A percentile compares a stretch with the other conserved stretches of the same genome.
Evolutionary conservation across 805 yeast genomes (phyloP).

Genomic region (Sugiyamaella smithiae): DNA sequence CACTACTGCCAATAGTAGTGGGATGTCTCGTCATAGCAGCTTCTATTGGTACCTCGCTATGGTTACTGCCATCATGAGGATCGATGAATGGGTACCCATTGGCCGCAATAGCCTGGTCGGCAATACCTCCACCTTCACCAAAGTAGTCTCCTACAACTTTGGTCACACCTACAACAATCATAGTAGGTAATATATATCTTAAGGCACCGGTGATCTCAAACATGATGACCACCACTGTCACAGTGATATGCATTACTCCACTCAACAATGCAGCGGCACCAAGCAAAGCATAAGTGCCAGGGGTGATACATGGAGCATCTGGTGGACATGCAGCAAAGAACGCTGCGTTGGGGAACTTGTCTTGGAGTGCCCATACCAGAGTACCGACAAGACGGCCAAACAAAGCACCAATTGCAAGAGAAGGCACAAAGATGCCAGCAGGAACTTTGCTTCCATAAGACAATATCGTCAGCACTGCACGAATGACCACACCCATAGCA

Average conservation of each 20-base stretch:
- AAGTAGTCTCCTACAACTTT: slow-evolving; percentile 71
- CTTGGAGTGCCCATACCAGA: slow-evolving; percentile 41
- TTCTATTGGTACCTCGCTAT: slow-evolving; percentile 47
- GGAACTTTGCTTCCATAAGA: slow-evolving; percentile 71
- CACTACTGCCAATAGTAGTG: slow-evolving; percentile 20
- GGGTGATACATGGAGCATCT: slow-evolving; percentile 64
- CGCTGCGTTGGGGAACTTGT: slow-evolving; percentile 37
- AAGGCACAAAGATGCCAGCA: slow-evolving; percentile 60
- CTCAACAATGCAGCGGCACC: slow-evolving; percentile 96
- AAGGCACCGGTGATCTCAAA: slow-evolving; percentile 93
- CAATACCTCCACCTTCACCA: slow-evolving; percentile 91
- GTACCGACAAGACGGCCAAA: slow-evolving; percentile 54
- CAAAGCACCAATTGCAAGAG: slow-evolving; percentile 61
- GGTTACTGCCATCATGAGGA: slow-evolving; percentile 29
- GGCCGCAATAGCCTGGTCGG: slow-evolving; percentile 88
- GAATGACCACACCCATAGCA: slow-evolving; percentile 63
- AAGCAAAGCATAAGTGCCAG: slow-evolving; percentile 91
- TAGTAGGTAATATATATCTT: slow-evolving; percentile 86
- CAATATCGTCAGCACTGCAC: slow-evolving; percentile 70
- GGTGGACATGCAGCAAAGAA: slow-evolving; percentile 41
- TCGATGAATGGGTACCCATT: slow-evolving; percentile 84
- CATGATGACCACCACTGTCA: slow-evolving; percentile 93
- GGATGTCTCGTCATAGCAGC: slow-evolving; percentile 55
- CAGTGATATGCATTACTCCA: slow-evolving; percentile 90
- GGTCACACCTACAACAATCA: slow-evolving; percentile 91